Base-by-base conservation (phyloP, 2,329 filamentous ascomycete species). In the Bipolaris zeicola region DNA sequence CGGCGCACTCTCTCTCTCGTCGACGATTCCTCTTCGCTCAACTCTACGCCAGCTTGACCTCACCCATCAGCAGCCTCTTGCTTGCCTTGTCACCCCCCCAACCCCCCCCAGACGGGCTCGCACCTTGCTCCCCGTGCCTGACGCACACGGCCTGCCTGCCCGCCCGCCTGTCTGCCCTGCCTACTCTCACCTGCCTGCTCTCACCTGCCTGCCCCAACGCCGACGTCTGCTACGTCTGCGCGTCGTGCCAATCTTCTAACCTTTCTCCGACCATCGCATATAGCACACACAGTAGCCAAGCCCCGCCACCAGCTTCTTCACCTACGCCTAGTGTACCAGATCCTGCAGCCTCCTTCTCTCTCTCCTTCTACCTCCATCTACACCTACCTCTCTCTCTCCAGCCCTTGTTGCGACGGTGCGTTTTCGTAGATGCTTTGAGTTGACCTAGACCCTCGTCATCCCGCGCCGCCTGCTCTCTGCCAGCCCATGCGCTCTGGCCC, bases 381-480 rank as follows among this genome's bases (percentile, higher is more conserved):
- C n/a, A n/a, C 34, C 4, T 36, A n/a, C 34, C 4, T 36, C 39
- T 42, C 14, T 43, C 39, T 43, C 39, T 38, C 55, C 50, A 52
- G 57, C 56, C 60, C 54, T 62, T 54, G 55, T 60, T 58, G 55
- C 63, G 61, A 51, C 61, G 54, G 53, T 58, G 52, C 57, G 61
- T 55, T 58, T 58, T 45, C 41, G 62, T 59, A 55, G 47, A 65
- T 66, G 62, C 60, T 55, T 61, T 62, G 62, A 58, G 60, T 64
- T 62, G 58, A 64, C 41, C 39, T 13, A 48, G 8, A 26, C 45
- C 54, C 50, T 38, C 45, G 49, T 49, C 36, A 44, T 39, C 47
- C 43, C 46, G 43, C 44, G 57, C 56, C 52, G 57, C 53, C 52
- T 51, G 52, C 39, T 53, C 60, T 50, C 53, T 44, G 55, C 57